These are phyloP conservation scores for Pichia sp. DNA, from an alignment of 1,139 yeast species.

Conservation along the genomic window DNA sequence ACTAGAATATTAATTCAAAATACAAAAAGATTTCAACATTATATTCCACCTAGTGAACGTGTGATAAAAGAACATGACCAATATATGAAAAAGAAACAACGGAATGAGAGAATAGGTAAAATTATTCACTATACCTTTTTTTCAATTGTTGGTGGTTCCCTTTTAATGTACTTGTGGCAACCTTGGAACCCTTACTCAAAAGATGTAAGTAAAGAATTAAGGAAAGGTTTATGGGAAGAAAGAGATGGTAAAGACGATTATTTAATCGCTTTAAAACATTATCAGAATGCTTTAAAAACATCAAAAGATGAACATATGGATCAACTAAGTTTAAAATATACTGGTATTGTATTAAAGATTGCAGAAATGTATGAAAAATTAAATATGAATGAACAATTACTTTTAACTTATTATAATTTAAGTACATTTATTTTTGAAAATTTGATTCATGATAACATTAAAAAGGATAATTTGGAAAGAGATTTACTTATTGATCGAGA, in stretches of 20 bases:
- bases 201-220: constrained; percentile 57
- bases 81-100: constrained; percentile 3
- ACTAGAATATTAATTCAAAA: constrained; percentile 3
- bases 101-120: constrained; percentile 10
- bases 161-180: constrained; percentile 28
- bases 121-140: constrained; percentile 11
- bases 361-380: constrained; percentile 65
- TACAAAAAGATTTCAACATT: constrained; percentile 1
- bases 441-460: constrained; percentile 20
- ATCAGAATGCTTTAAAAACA: constrained; percentile 46
- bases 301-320: constrained; percentile 42
- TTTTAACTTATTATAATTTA: constrained; percentile 21
- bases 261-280: constrained; percentile 60
- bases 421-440: constrained; percentile 26
- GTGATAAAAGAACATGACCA: constrained; percentile 8
- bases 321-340: constrained; percentile 60
- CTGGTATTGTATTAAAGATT: constrained; percentile 79
- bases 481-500: constrained; percentile 26
- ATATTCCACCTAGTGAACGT: constrained; percentile 15
- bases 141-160: constrained; percentile 15
- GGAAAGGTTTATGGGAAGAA: constrained; percentile 83
- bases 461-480: constrained; percentile 17
- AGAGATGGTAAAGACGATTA: constrained; percentile 58
- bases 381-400: constrained; percentile 21
- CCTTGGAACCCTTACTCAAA: constrained; percentile 31